Percentiles rank a stretch among this genome's conserved stretches.
phyloP scores from a whole-genome alignment of 192 early-diverging fungal species.

The Backusella westeae region DNA sequence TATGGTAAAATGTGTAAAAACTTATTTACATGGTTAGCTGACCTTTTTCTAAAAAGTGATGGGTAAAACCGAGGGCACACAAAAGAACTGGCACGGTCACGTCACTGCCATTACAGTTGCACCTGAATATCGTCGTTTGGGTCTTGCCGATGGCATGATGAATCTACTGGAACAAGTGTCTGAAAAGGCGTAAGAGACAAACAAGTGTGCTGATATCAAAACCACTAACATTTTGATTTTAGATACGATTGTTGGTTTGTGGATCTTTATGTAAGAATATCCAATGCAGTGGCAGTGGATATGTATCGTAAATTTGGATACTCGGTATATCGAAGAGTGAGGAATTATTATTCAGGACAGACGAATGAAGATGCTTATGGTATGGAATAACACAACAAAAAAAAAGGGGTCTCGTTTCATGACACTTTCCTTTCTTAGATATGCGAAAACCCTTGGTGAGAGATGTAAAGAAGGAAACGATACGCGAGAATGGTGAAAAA shows the following conservation, averaged over 20 bases:
- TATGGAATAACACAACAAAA: conserved; percentile 27
- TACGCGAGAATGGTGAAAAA: conserved; percentile 53
- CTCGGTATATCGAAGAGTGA: conserved; percentile 82
- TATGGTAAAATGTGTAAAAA: conserved; percentile 54
- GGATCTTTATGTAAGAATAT: conserved; percentile 93
- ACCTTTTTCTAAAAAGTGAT: conserved; percentile 55
- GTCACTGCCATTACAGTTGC: conserved; percentile 97
- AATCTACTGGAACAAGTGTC: conserved; percentile 84
- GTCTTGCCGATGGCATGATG: conserved; percentile 90
- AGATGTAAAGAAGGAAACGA: conserved; percentile 69
- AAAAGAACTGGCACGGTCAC: conserved; percentile 94
- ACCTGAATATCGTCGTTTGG: conserved; percentile 90
- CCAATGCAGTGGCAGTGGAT: conserved; percentile 84
- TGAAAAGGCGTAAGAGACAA: conserved; percentile 65
- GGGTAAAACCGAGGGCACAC: conserved; percentile 93
- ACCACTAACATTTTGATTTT: neutral
- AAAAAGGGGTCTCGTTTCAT: neutral
- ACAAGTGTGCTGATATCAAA: too few relatives aligned
- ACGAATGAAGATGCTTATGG: conserved; percentile 86
- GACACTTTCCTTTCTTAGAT: conserved; percentile 49
- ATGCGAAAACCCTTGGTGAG: conserved; percentile 93
- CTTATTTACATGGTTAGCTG: neutral
- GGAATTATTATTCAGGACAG: conserved; percentile 79
- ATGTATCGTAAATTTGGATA: conserved; percentile 97
- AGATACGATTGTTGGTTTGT: conserved; percentile 90